Conservation (phyloP, 2,329 filamentous ascomycete genomes). For the Phyllosticta capitalensis region DNA sequence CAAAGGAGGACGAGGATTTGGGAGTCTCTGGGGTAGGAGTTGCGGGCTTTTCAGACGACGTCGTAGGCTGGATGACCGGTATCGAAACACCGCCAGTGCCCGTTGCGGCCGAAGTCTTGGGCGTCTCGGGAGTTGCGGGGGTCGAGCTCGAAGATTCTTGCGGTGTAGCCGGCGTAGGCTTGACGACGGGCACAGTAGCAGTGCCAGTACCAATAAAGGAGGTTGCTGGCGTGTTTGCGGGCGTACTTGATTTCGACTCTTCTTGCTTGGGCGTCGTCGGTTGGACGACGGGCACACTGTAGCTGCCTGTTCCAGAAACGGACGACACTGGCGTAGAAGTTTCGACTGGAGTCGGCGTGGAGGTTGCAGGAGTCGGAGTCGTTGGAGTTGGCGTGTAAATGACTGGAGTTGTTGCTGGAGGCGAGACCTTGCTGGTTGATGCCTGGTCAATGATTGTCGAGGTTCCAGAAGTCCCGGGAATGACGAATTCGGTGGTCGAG, state of each 20-base stretch:
- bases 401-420: neutral
- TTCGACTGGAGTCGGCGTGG: neutral
- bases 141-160: neutral
- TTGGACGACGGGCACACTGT: slow-evolving; percentile 1
- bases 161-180: neutral
- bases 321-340: neutral
- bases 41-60: neutral
- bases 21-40: neutral
- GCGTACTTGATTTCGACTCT: neutral
- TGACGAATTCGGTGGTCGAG: neutral
- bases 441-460: slow-evolving; percentile 15
- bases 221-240: neutral
- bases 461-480: slow-evolving; percentile 3
- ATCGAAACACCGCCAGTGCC: slow-evolving; percentile 9
- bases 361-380: neutral
- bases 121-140: neutral
- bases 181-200: neutral
- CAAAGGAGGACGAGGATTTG: neutral
- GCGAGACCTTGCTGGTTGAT: slow-evolving; percentile 15
- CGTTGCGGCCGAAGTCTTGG: neutral
- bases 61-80: slow-evolving; percentile 9
- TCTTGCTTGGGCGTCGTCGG: neutral
- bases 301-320: slow-evolving; percentile 3
- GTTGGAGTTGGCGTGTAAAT: slow-evolving; percentile 2
- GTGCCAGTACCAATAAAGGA: slow-evolving; percentile 7